phyloP scores from a whole-genome alignment of 148 eudicot species.

The Arctostaphylos glauca region DNA sequence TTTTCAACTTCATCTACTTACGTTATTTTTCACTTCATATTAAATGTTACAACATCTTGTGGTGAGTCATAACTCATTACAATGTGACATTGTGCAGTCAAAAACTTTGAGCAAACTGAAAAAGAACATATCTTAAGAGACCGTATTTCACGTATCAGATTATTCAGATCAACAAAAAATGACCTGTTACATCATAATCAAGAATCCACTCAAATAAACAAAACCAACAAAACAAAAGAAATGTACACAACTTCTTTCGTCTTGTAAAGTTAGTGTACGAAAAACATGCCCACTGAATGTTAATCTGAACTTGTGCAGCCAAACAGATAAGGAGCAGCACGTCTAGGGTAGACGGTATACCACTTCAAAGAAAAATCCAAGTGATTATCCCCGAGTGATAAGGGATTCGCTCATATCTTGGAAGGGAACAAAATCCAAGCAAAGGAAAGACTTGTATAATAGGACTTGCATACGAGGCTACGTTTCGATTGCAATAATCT shows the following conservation, averaged over 20 bases:
- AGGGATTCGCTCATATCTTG: neutral
- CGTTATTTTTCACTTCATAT: neutral
- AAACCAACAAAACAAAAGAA: neutral
- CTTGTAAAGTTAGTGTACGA: neutral
- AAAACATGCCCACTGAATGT: neutral
- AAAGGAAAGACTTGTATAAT: neutral
- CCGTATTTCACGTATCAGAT: neutral
- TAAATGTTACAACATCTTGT: neutral
- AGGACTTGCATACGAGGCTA: neutral
- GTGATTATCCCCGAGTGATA: neutral
- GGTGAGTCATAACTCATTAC: neutral
- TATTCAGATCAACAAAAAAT: neutral
- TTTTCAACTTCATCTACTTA: no score
- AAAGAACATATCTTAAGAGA: neutral
- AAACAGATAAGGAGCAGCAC: neutral
- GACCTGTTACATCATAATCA: neutral
- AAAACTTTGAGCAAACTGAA: neutral
- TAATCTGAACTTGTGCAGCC: neutral
- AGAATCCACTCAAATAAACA: neutral
- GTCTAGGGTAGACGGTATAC: neutral
- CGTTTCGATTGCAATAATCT: neutral
- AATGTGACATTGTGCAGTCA: neutral
- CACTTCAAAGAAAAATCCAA: neutral
- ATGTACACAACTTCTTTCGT: neutral
- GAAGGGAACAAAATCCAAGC: neutral